Evolutionary conservation across 306 rosid genomes (phyloP), one percentile per base, ranked within the genome.

Genomic region (Sechiopsis laciniata): DNA sequence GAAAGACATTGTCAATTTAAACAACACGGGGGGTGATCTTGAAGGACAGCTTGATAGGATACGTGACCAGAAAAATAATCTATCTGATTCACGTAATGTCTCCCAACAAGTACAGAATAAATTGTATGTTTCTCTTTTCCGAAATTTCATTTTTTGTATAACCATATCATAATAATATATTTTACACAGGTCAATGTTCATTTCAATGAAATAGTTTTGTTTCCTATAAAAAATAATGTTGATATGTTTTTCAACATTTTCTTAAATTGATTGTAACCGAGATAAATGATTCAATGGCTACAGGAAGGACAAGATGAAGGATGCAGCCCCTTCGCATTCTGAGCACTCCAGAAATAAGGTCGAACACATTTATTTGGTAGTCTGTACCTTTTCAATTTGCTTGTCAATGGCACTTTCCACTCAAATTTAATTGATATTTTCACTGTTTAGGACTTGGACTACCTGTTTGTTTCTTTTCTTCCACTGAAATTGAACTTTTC

Each of bases 301-400:
- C 82, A 87, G 87, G 84, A 91, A 83, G 81, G 76, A 78, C 61
- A 89, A 79, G 80, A 72, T 70, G 58, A 86, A 82, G 68, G 74
- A 82, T 74, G 65, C 79, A 22, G 81, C 72, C 75, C 54, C 82
- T 72, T 68, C 84, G 59, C 83, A 78, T 74, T 48, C 74, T 77
- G 87, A 83, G 76, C 66, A 72, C 76, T 87, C 90, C 70, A 85
- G 79, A 80, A 92, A 74, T 82, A 86, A 88, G 98, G 98, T 93
- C 83, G 82, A 61, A 81, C 52, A 55, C 24, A 61, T 29, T 52
- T 70, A 37, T 13, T 71, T 71, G 21, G 22, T 29, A 16, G 42
- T 16, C 14, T 22, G 53, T 82, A 54, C 69, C 2, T 60, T n/a
- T 46, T 21, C 20, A 13, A 61, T 13, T 61, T 61, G 40, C 67